Conservation (phyloP, 1,139 yeast genomes). For the Debaryomyces udenii region DNA sequence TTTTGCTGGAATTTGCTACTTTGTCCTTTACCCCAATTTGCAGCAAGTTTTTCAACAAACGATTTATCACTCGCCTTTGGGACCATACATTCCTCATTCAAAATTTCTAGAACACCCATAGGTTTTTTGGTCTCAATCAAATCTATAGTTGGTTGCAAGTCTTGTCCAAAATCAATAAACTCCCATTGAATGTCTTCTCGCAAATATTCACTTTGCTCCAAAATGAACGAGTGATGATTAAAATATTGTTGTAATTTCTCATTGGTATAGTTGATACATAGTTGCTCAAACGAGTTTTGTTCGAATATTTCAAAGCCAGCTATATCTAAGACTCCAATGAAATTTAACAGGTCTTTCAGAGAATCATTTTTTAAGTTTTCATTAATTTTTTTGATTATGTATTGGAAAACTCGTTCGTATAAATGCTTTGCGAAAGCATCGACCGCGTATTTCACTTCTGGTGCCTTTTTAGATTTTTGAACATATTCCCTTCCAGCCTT, state of each 20-base stretch:
- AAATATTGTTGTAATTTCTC: constrained; percentile 96
- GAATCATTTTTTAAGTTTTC: constrained; percentile 51
- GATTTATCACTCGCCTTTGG: constrained; percentile 86
- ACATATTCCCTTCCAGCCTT: constrained; percentile 91
- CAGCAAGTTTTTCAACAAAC: constrained; percentile 77
- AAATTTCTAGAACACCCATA: constrained; percentile 82
- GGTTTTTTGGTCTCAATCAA: constrained; percentile 78
- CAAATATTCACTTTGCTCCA: constrained; percentile 94
- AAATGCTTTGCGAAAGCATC: constrained; percentile 88
- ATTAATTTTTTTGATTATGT: constrained; percentile 76
- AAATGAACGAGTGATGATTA: constrained; percentile 95
- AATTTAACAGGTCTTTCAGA: constrained; percentile 43
- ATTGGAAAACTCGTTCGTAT: constrained; percentile 82
- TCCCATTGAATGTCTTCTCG: constrained; percentile 96
- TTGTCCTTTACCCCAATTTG: constrained; percentile 61
- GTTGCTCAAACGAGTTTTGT: constrained; percentile 89
- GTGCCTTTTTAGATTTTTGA: constrained; percentile 74
- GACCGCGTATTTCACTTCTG: constrained; percentile 77
- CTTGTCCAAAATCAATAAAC: constrained; percentile 95
- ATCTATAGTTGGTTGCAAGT: constrained; percentile 92
- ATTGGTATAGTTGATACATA: constrained; percentile 95
- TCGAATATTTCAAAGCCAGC: constrained; percentile 98
- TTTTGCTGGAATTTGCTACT: constrained; percentile 69
- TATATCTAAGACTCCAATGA: constrained; percentile 92
- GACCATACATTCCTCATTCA: constrained; percentile 95